Conservation (phyloP, 2,329 filamentous ascomycete species). For the Ophiocordyceps camponoti-saundersi region DNA sequence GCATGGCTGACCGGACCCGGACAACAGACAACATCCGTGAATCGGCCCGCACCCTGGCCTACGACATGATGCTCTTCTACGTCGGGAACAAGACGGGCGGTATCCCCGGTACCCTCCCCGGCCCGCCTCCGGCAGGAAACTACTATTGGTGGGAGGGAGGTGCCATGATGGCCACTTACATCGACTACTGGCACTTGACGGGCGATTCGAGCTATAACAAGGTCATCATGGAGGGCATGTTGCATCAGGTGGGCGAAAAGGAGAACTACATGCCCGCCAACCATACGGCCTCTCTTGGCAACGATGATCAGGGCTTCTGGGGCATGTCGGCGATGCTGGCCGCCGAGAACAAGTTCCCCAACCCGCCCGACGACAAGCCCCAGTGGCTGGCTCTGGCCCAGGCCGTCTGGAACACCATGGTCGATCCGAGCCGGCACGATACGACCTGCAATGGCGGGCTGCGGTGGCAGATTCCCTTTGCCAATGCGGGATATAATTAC, state of each 20-base stretch:
- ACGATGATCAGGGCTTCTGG: slow-evolving; percentile 60
- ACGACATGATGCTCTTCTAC: slow-evolving; percentile 34
- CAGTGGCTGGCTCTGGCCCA: slow-evolving; percentile 51
- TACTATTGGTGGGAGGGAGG: slow-evolving; percentile 66
- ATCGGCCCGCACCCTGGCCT: slow-evolving; percentile 27
- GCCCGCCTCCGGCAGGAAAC: slow-evolving; percentile 29
- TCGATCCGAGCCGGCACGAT: slow-evolving; percentile 43
- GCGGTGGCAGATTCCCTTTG: slow-evolving; percentile 61
- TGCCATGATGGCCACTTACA: slow-evolving; percentile 48
- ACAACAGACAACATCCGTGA: slow-evolving; percentile 25
- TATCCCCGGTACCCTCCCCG: slow-evolving; percentile 39
- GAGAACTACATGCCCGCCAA: slow-evolving; percentile 44
- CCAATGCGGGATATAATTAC: slow-evolving; percentile 62
- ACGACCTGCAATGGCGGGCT: slow-evolving; percentile 50
- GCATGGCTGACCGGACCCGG: not conserved
- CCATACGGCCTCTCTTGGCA: slow-evolving; percentile 42
- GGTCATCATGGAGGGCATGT: slow-evolving; percentile 35
- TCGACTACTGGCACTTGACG: slow-evolving; percentile 56
- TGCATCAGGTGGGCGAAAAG: slow-evolving; percentile 39
- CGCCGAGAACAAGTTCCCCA: slow-evolving; percentile 45
- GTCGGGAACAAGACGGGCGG: slow-evolving; percentile 31
- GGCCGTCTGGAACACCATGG: slow-evolving; percentile 50
- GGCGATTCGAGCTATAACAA: slow-evolving; percentile 47
- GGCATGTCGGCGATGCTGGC: slow-evolving; percentile 50
- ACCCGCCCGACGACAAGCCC: slow-evolving; percentile 34